Evolutionary conservation across 257 asterid genomes (phyloP).

Genomic region (Solanum sitiens): DNA sequence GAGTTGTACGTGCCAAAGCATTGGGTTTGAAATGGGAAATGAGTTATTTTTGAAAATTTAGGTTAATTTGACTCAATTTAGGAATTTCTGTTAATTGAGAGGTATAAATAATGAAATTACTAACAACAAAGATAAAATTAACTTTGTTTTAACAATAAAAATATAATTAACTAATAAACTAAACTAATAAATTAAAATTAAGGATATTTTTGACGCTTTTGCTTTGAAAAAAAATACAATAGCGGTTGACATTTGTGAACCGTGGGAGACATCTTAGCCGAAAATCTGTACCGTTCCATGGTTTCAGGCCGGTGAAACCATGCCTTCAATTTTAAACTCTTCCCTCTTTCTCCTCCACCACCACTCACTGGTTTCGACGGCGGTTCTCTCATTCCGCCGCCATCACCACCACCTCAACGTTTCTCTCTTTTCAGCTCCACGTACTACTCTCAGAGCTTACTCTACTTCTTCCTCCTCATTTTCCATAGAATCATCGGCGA

Average conservation of each 20-base stretch:
- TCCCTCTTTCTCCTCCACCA: constrained; percentile 49
- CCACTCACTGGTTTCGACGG: constrained; percentile 16
- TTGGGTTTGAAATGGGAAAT: too few relatives aligned
- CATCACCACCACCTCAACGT: background rate
- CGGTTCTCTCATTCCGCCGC: constrained; percentile 8
- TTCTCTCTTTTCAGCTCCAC: constrained; percentile 3
- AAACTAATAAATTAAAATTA: too few relatives aligned
- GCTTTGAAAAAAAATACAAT: background rate
- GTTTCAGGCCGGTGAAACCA: constrained; percentile 1
- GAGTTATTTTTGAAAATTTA: too few relatives aligned
- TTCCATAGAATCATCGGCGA: constrained; percentile 17
- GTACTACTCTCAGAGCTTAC: background rate
- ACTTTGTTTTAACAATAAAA: too few relatives aligned
- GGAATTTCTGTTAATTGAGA: too few relatives aligned
- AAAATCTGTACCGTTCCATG: background rate
- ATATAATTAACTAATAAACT: too few relatives aligned
- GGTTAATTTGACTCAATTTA: too few relatives aligned
- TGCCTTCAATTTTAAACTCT: constrained; percentile 42
- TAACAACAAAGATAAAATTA: too few relatives aligned
- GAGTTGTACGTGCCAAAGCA: too few relatives aligned
- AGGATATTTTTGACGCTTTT: too few relatives aligned
- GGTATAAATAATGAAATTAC: too few relatives aligned
- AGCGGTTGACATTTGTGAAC: background rate
- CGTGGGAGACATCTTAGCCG: background rate
- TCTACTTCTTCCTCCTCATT: constrained; percentile 9